Evolutionary conservation across 2,329 filamentous ascomycete species (phyloP), one percentile per base, ranked within the genome.

Genomic region (Metarhizium album): DNA sequence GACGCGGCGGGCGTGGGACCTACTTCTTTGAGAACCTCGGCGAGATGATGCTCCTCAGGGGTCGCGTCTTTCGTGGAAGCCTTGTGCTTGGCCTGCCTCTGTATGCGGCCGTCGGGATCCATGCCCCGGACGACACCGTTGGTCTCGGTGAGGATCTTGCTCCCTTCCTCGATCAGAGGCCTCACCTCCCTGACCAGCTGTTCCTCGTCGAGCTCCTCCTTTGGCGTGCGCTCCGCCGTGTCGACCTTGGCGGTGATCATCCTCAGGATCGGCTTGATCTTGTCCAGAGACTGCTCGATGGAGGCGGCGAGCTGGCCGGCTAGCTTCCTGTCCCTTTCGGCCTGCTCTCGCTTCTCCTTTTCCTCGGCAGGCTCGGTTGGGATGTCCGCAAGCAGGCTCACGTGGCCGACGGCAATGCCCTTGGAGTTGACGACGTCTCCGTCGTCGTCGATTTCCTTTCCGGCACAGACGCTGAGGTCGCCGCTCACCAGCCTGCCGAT

Each of bases 181-280:
- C 85, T 87, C 60, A 95, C 88, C 52, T 90, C 79, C 65, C 87
- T 82, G 62, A 96, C 90, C 4, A 95, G 80, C 58, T 87, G 79
- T 62, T 96, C 88, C 65, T 96, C 90, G 62, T 96, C 89, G 23
- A 91, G 83, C 59, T 95, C 89, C 4, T 94, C 87, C 68, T 88
- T 86, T 42, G 86, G 84, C 27, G 85, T 87, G 57, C 82, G 80
- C 67, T 95, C 87, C 27, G 87, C 88, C 50, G 75, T 76, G 59
- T 95, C 87, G 60, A 95, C 86, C 70, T 84, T 78, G 80, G 90
- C 84, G 4, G 81, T 86, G 67, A 95, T 95, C 73, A 89, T 79
- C 70, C 87, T 89, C 74, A 87, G 86, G 62, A 95, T 82, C 9
- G 90, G 90, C 58, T 86, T 83, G 63, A 95, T 80, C 65, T 84